A percentile compares a stretch with the other conserved stretches of the same genome.
Evolutionary conservation across 2,329 filamentous ascomycete species (phyloP).

Genomic region (Paraconiothyrium brasiliense): DNA sequence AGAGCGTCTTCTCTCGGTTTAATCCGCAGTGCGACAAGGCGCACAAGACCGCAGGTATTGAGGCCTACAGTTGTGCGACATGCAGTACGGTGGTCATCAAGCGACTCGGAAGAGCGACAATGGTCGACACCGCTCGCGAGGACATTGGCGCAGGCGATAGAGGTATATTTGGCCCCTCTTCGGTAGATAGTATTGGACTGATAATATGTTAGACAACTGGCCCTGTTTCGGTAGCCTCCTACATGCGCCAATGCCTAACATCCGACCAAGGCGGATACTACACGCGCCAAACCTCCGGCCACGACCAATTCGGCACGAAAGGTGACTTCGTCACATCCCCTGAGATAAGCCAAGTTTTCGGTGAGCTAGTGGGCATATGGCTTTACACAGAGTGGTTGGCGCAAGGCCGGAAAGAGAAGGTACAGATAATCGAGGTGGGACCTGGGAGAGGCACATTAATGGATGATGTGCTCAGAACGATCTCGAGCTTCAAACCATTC

Average conservation of each 20-base stretch:
- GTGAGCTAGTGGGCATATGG: constrained; percentile 94
- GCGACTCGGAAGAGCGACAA: constrained; percentile 56
- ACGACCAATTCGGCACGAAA: constrained; percentile 89
- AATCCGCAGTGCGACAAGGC: constrained; percentile 34
- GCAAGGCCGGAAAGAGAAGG: constrained; percentile 77
- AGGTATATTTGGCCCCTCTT: constrained; percentile 61
- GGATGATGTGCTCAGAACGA: constrained; percentile 94
- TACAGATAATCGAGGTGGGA: constrained; percentile 92
- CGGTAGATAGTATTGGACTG: background rate
- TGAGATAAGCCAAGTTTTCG: constrained; percentile 97
- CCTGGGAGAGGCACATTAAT: constrained; percentile 95
- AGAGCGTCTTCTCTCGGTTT: constrained; percentile 40
- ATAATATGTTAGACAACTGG: constrained; percentile 74
- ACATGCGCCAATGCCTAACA: constrained; percentile 98
- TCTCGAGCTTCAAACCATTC: constrained; percentile 83
- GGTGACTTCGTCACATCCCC: constrained; percentile 98
- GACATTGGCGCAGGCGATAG: constrained; percentile 85
- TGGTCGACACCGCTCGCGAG: constrained; percentile 96
- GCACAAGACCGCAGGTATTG: constrained; percentile 20
- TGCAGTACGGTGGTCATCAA: constrained; percentile 53
- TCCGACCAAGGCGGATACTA: constrained; percentile 93
- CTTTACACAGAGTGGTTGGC: constrained; percentile 96
- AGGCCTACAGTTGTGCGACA: constrained; percentile 21
- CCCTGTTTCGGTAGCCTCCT: constrained; percentile 88
- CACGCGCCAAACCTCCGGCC: constrained; percentile 73